phyloP scores from a whole-genome alignment of 768 basidiomycete species.

The Trametes meyenii region DNA sequence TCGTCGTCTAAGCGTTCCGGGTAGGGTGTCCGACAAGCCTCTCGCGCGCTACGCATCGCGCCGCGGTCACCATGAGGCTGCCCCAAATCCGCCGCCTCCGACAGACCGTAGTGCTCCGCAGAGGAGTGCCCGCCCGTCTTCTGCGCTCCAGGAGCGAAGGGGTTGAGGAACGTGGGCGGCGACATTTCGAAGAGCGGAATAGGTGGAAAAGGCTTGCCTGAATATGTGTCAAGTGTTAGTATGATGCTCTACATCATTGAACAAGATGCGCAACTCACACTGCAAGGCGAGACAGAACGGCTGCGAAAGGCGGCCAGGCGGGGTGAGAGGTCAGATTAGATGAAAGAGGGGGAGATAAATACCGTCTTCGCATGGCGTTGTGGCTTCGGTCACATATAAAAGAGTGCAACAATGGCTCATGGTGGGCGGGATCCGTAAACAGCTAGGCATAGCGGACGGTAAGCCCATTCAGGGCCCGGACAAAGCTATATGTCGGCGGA shows the following conservation, averaged over 20 bases:
- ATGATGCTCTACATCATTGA: neutral
- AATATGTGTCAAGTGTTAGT: neutral
- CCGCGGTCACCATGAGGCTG: no score
- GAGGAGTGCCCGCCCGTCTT: neutral
- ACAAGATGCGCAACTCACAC: neutral
- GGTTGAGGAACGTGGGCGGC: slow-evolving; percentile 6
- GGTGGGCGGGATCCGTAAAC: no score
- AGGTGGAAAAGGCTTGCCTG: neutral
- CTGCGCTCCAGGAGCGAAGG: slow-evolving; percentile 1
- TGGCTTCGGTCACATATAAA: no score
- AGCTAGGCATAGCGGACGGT: no score
- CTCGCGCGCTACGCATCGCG: neutral
- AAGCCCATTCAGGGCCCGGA: no score
- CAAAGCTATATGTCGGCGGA: no score
- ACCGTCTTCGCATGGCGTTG: neutral
- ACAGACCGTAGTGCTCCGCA: neutral
- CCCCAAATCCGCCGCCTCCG: neutral
- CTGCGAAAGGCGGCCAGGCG: neutral
- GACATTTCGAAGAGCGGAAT: slow-evolving; percentile 2
- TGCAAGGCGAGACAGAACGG: no score
- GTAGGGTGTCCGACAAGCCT: no score
- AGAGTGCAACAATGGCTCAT: no score
- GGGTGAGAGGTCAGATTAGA: slow-evolving; percentile 5
- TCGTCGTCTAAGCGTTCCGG: no score
- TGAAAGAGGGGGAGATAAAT: slow-evolving; percentile 3